Conservation (phyloP, 1,139 yeast genomes). For the Komagataea norvegica region DNA sequence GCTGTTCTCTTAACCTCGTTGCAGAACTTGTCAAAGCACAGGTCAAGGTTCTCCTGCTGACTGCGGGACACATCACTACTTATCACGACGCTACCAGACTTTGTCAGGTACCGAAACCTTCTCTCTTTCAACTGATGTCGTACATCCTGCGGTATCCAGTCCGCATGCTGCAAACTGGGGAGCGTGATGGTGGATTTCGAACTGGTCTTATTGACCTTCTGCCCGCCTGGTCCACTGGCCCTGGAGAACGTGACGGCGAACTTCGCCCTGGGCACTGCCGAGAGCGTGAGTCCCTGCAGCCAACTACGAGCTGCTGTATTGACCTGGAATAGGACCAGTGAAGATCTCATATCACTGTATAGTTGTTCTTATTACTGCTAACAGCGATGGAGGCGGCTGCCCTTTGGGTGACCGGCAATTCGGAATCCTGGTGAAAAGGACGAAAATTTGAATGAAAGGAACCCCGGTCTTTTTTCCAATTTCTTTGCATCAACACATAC, state of each 20-base stretch:
- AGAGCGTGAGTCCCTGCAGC: conserved; percentile 35
- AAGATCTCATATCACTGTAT: too few relatives aligned
- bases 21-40: conserved; percentile 57
- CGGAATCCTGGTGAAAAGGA: too few relatives aligned
- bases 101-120: conserved; percentile 53
- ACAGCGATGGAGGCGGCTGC: too few relatives aligned
- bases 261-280: conserved; percentile 43
- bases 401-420: too few relatives aligned
- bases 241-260: conserved; percentile 60
- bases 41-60: conserved; percentile 51
- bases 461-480: too few relatives aligned
- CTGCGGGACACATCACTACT: conserved; percentile 60
- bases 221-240: conserved; percentile 94
- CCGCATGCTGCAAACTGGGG: conserved; percentile 44
- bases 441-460: too few relatives aligned
- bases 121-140: conserved; percentile 37
- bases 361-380: too few relatives aligned
- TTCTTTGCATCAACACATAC: too few relatives aligned
- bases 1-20: conserved; percentile 46
- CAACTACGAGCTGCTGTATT: conserved; percentile 31
- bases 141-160: conserved; percentile 62
- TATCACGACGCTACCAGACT: conserved; percentile 52
- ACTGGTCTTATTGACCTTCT: conserved; percentile 81
- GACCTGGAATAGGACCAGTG: not conserved
- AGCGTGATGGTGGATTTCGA: conserved; percentile 72